phyloP scores from a whole-genome alignment of 306 rosid species.

The Vicia villosa region DNA sequence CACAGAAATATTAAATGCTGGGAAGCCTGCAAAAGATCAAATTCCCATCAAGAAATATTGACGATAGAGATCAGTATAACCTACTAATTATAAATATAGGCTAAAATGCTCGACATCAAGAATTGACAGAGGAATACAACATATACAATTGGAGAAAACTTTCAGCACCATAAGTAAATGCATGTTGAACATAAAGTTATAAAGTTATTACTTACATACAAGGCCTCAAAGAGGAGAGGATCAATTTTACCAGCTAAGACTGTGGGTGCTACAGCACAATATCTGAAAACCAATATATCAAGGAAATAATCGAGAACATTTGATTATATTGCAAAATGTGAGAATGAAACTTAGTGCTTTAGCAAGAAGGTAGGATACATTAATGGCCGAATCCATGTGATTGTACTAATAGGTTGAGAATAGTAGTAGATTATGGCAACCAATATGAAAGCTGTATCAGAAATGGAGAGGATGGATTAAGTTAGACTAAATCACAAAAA shows the following conservation, averaged over 20 bases:
- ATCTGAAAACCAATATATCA: constrained; percentile 70
- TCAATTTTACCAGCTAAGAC: constrained; percentile 83
- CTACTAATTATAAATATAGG: constrained; percentile 13
- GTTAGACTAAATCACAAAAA: constrained; percentile 43
- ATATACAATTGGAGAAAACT: constrained; percentile 9
- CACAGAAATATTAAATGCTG: constrained; percentile 89
- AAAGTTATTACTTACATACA: constrained; percentile 75
- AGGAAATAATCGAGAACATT: constrained; percentile 47
- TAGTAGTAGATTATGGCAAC: constrained; percentile 85
- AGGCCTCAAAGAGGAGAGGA: constrained; percentile 89
- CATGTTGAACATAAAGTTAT: constrained; percentile 1
- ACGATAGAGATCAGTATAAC: constrained; percentile 12
- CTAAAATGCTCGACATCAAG: constrained; percentile 9
- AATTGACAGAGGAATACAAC: constrained; percentile 1
- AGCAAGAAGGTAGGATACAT: constrained; percentile 72
- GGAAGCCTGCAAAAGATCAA: constrained; percentile 72
- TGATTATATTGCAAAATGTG: constrained; percentile 32
- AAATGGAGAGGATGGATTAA: constrained; percentile 31
- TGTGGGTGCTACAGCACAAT: constrained; percentile 89
- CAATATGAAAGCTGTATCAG: constrained; percentile 70
- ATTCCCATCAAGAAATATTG: constrained; percentile 38
- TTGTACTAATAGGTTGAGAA: constrained; percentile 72
- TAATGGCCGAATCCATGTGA: constrained; percentile 77
- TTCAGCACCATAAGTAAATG: constrained; percentile 26
- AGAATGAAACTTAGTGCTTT: constrained; percentile 23